These are phyloP conservation scores for Pseudonitzschia pungens DNA, from an alignment of 108 stramenopile genomes.

Conservation along the genomic window DNA sequence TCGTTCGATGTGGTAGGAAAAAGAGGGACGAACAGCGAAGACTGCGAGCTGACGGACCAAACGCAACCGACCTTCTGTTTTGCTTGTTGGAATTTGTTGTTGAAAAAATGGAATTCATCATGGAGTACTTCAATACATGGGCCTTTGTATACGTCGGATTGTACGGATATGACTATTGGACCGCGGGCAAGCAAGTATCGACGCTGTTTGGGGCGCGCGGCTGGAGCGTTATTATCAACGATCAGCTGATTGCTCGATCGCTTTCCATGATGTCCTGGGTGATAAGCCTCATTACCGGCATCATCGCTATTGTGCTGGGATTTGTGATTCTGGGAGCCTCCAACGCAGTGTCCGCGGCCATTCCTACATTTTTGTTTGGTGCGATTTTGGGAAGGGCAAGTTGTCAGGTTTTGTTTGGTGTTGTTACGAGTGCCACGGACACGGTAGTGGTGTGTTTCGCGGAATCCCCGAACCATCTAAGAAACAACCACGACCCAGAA, in stretches of 20 bases:
- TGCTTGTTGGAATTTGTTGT: conserved; percentile 56
- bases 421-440: conserved; percentile 69
- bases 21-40: conserved; percentile 18
- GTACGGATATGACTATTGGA: conserved; percentile 75
- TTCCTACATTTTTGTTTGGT: conserved; percentile 22
- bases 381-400: conserved; percentile 30
- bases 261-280: conserved; percentile 47
- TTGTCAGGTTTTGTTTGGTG: conserved; percentile 50
- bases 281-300: conserved; percentile 58
- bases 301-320: conserved; percentile 29
- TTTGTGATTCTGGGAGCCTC: conserved; percentile 6
- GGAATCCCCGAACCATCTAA: conserved; percentile 68
- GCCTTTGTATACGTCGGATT: conserved; percentile 60
- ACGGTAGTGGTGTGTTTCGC: conserved; percentile 89
- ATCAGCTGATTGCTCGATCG: conserved; percentile 51
- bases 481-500: conserved; percentile 56
- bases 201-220: conserved; percentile 57
- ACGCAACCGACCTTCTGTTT: conserved; percentile 17
- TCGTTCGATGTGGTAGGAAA: conserved; percentile 36
- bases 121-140: conserved; percentile 69
- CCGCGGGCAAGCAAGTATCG: conserved; percentile 63
- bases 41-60: neutral
- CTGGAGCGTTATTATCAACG: conserved; percentile 67
- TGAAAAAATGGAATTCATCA: conserved; percentile 37
- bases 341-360: neutral